Base-by-base conservation (phyloP, 2,329 filamentous ascomycete species). In the Trichophyton equinum region DNA sequence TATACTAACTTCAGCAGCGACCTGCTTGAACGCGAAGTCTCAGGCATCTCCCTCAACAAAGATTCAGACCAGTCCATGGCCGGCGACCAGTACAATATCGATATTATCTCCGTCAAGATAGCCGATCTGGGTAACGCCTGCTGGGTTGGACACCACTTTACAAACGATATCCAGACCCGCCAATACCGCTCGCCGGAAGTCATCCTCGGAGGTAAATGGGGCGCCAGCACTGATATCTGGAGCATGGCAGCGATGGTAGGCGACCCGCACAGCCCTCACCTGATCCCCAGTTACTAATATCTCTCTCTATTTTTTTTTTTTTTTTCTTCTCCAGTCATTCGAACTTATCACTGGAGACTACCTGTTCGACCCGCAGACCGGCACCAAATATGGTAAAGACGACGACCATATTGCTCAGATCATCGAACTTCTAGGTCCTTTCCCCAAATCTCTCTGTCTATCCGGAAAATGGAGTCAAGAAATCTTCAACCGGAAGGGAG, bases 371-470 rank as follows among this genome's bases (percentile, higher is more conserved):
- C 94, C 94, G 0, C 94, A 99, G 76, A 96, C 92, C 0, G 94
- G 94, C 64, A 97, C 92, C 47, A 97, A 97, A 76, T 99, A 99
- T 74, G 94, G 94, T 72, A 99, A 99, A 77, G 94, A 99, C 71
- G 94, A 99, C 77, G 94, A 99, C 72, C 94, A 99, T 76, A 96
- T 99, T 66, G 94, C 94, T 8, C 94, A 99, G 73, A 97, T 99
- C 69, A 97, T 99, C 72, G 94, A 99, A 75, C 82, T 99, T 4
- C 84, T 99, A 18, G 94, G 94, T 7, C 86, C 88, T 0, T 97
- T 97, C 72, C 92, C 94, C 60, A 95, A 95, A 73, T 88, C 89
- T 3, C 82, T 97, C 57, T 96, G 90, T 74, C 82, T 96, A 60
- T 87, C 88, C 1, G 94, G 94, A 58, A 96, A 96, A 76, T 97